Conservation (phyloP, 2,329 filamentous ascomycete genomes). For the Penicillium sp. region DNA sequence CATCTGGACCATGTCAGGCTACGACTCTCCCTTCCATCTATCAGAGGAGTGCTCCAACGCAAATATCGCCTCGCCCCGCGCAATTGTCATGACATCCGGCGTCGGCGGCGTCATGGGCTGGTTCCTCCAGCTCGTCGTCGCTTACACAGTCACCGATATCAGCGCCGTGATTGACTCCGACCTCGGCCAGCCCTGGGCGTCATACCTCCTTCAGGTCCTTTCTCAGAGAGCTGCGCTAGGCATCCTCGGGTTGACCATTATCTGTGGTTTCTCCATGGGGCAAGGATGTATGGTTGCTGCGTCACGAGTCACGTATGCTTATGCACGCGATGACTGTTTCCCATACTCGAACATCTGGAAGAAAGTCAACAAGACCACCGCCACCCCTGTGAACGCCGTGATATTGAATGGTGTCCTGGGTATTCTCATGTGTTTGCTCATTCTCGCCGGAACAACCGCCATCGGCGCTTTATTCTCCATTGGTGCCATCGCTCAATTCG, state of each 20-base stretch:
- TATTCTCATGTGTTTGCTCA: slow-evolving; percentile 59
- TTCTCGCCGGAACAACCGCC: slow-evolving; percentile 62
- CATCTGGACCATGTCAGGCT: slow-evolving; percentile 68
- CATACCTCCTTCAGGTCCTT: slow-evolving; percentile 66
- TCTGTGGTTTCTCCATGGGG: slow-evolving; percentile 69
- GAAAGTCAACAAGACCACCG: slow-evolving; percentile 58
- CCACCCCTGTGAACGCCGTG: slow-evolving; percentile 68
- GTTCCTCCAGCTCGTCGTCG: slow-evolving; percentile 70
- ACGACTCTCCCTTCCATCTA: slow-evolving; percentile 70
- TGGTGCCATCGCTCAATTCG: slow-evolving; percentile 66
- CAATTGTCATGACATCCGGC: slow-evolving; percentile 67
- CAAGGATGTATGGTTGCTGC: slow-evolving; percentile 69
- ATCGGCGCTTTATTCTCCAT: slow-evolving; percentile 69
- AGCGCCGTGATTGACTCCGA: slow-evolving; percentile 57
- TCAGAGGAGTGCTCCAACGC: slow-evolving; percentile 74
- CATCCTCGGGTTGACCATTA: slow-evolving; percentile 64
- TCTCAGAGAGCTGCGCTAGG: slow-evolving; percentile 60
- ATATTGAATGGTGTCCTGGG: slow-evolving; percentile 64
- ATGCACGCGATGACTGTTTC: slow-evolving; percentile 70
- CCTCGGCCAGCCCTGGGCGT: slow-evolving; percentile 68
- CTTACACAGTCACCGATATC: slow-evolving; percentile 68
- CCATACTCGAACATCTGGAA: slow-evolving; percentile 60
- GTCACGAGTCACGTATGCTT: slow-evolving; percentile 68
- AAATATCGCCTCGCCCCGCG: slow-evolving; percentile 65
- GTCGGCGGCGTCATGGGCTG: slow-evolving; percentile 68